These are phyloP conservation scores for Isatis tinctoria DNA, from an alignment of 345 rosid genomes.

Conservation along the genomic window DNA sequence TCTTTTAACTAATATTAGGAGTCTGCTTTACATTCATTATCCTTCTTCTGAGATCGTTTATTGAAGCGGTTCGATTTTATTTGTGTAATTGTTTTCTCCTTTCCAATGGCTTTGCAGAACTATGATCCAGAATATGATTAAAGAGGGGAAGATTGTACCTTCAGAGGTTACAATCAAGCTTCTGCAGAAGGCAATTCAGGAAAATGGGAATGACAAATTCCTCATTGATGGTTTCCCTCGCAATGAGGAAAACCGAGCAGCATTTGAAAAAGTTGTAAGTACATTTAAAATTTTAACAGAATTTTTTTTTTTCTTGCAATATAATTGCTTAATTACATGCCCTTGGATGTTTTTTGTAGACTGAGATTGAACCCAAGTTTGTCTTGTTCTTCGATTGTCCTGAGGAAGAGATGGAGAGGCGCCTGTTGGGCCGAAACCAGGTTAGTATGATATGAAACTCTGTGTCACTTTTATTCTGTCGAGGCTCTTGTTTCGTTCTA, in stretches of 20 bases:
- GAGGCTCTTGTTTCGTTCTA: not conserved
- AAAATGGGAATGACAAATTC: slow-evolving; percentile 56
- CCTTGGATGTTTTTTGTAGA: slow-evolving; percentile 30
- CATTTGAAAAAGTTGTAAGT: slow-evolving; percentile 75
- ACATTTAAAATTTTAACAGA: not conserved
- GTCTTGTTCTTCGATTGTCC: slow-evolving; percentile 52
- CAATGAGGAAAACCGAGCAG: slow-evolving; percentile 81
- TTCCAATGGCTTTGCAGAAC: slow-evolving; percentile 29
- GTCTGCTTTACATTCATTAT: not conserved
- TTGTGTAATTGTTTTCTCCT: not conserved
- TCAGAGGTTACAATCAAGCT: slow-evolving; percentile 89
- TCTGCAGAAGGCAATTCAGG: slow-evolving; percentile 64
- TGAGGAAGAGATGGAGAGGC: slow-evolving; percentile 66
- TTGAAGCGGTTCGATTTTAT: not conserved
- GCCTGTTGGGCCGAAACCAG: slow-evolving; percentile 70
- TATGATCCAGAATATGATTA: slow-evolving; percentile 59
- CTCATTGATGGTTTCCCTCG: slow-evolving; percentile 92
- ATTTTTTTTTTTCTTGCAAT: not conserved
- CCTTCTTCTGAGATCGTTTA: not conserved
- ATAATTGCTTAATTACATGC: not conserved
- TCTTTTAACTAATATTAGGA: not conserved
- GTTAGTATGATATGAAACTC: slow-evolving; percentile 25
- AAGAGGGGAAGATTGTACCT: slow-evolving; percentile 62
- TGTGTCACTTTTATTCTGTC: not conserved
- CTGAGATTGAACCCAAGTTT: slow-evolving; percentile 44